phyloP scores from a whole-genome alignment of 1,139 yeast species.

The Candida sp. region DNA sequence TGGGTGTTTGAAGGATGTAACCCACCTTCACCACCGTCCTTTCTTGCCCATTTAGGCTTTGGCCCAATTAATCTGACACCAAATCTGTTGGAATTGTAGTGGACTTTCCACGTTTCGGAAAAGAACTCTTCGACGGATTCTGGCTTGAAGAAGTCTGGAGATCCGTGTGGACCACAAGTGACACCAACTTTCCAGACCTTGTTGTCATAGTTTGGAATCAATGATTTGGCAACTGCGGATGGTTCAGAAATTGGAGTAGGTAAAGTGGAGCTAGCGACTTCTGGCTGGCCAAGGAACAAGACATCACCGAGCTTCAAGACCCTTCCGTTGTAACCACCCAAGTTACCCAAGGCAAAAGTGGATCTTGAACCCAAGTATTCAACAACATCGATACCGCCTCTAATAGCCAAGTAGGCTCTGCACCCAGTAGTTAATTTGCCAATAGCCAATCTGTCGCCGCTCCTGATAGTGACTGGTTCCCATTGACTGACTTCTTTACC shows the following conservation, averaged over 20 bases:
- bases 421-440: conserved; percentile 87
- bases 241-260: conserved; percentile 78
- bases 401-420: conserved; percentile 85
- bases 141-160: conserved; percentile 90
- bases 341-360: conserved; percentile 91
- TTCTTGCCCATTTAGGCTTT: conserved; percentile 95
- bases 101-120: conserved; percentile 85
- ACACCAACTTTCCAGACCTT: conserved; percentile 89
- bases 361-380: conserved; percentile 97
- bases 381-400: conserved; percentile 95
- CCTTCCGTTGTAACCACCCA: conserved; percentile 96
- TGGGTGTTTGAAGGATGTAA: conserved; percentile 98
- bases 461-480: conserved; percentile 68
- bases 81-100: conserved; percentile 94
- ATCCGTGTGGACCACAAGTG: conserved; percentile 97
- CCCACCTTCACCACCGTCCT: conserved; percentile 99
- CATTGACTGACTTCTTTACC: conserved; percentile 58
- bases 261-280: conserved; percentile 64
- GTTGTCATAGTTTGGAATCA: conserved; percentile 61
- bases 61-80: conserved; percentile 97
- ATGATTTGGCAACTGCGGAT: conserved; percentile 51
- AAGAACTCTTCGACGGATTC: conserved; percentile 82
- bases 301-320: conserved; percentile 93
- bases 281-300: conserved; percentile 81
- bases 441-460: conserved; percentile 79